Percentiles rank a stretch among this genome's conserved stretches.
Evolutionary conservation across 108 stramenopile species (phyloP).

Genomic region (Hondaea fermentalgiana): DNA sequence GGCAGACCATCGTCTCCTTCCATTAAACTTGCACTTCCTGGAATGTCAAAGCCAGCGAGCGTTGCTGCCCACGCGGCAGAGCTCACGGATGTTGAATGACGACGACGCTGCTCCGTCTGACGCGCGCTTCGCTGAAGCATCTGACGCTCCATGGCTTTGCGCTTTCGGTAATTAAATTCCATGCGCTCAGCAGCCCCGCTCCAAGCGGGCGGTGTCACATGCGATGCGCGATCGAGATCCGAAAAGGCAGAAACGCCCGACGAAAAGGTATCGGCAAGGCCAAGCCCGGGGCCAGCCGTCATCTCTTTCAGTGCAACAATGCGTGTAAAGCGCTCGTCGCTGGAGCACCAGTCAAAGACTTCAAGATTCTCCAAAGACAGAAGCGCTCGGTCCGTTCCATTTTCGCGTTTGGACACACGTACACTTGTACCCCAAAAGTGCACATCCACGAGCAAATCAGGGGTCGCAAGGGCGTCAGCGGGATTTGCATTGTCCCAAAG

Average conservation of each 20-base stretch:
- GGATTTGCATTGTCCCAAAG: not conserved
- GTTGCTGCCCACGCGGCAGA: not conserved
- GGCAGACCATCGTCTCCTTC: not conserved
- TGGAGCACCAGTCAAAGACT: not conserved
- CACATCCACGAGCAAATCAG: not conserved
- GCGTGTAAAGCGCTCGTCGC: not conserved
- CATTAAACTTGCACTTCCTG: not conserved
- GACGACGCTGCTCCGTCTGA: not conserved
- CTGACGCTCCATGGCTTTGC: not conserved
- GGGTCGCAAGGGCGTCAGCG: not conserved
- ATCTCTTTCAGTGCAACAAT: not conserved
- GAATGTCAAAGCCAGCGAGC: not conserved
- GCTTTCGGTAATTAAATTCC: not conserved
- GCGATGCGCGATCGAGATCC: not conserved
- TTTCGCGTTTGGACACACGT: not conserved
- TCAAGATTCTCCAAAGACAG: not conserved
- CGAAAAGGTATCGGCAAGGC: not conserved
- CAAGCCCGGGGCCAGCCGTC: not conserved
- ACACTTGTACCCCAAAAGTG: not conserved
- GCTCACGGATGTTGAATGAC: not conserved
- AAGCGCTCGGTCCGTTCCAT: not conserved
- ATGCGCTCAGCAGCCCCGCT: not conserved
- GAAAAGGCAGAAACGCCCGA: not conserved
- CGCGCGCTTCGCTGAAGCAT: not conserved
- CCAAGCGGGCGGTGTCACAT: not conserved